Conservation (phyloP, 805 yeast genomes). For the Nakazawaea wyomingensis region DNA sequence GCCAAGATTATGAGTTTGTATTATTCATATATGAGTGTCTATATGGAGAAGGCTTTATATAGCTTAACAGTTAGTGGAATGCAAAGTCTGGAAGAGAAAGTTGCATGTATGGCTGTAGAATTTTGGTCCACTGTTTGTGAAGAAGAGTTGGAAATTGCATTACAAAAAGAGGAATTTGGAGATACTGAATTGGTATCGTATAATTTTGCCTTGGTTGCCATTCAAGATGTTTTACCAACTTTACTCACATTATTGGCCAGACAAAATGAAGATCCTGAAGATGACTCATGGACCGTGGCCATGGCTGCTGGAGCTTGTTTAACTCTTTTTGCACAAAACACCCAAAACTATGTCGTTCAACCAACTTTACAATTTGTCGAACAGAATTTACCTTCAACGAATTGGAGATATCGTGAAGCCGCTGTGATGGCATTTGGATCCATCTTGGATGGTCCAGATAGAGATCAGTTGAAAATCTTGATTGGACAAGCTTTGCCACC, state of each 20-base stretch:
- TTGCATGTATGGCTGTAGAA: conserved; percentile 97
- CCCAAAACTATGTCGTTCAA: conserved; percentile 80
- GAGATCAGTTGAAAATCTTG: conserved; percentile 56
- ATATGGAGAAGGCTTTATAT: conserved; percentile 95
- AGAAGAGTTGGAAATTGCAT: conserved; percentile 80
- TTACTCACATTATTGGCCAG: conserved; percentile 72
- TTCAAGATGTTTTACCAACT: conserved; percentile 83
- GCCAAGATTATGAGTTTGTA: conserved; percentile 88
- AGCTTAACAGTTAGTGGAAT: conserved; percentile 88
- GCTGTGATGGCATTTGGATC: conserved; percentile 99
- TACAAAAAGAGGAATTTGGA: conserved; percentile 59
- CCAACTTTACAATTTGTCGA: conserved; percentile 84
- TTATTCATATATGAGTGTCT: conserved; percentile 84
- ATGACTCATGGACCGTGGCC: conserved; percentile 95
- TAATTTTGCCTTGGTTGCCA: conserved; percentile 82
- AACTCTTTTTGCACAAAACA: conserved; percentile 87
- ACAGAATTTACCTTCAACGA: conserved; percentile 49
- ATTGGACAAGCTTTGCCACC: conserved; percentile 82
- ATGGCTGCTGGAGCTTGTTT: conserved; percentile 99
- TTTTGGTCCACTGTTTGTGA: conserved; percentile 99
- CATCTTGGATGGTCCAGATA: conserved; percentile 89
- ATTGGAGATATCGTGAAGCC: conserved; percentile 92
- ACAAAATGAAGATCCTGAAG: conserved; percentile 91
- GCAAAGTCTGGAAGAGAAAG: conserved; percentile 77
- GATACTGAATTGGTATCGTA: conserved; percentile 50